Evolutionary conservation across 2,329 filamentous ascomycete genomes (phyloP), one percentile per base, ranked within the genome.

Genomic region (Aspergillus pseudoterreus): DNA sequence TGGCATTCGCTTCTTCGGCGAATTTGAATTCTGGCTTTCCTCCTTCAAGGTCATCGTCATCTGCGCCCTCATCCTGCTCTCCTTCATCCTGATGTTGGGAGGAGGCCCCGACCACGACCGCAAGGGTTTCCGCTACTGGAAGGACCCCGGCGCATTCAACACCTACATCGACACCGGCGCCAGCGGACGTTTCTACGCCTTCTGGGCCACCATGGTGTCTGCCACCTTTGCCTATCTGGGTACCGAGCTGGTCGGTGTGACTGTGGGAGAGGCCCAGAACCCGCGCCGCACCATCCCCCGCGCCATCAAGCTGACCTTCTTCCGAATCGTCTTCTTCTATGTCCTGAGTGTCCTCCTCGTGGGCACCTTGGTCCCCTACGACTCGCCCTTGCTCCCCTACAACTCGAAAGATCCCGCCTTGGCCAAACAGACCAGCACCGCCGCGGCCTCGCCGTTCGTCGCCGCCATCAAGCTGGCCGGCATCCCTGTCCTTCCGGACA

Each of bases 311-410:
- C 78, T 90, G 45, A 91, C 87, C 59, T 92, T 92, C 71, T 92
- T 82, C 75, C 88, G 88, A 52, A 92, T 92, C 67, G 72, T 90
- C 58, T 76, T 92, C 74, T 92, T 92, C 77, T 92, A 92, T 76
- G 79, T 84, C 62, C 70, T 90, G 52, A 85, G 82, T 19, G 86
- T 91, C 33, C 79, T 92, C 47, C 78, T 92, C 47, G 76, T 92
- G 49, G 88, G 88, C 63, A 88, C 90, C 79, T 78, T 87, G 47
- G 85, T 92, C 4, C 86, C 87, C 1, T 92, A 87, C 76, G 73
- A 92, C 76, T 82, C 81, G 36, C 0, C 22, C 21, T 19, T 19
- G 17, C 5, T 92, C 4, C 86, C 87, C 1, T 92, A 87, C 76
- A 73, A 91, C 76, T 82, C 81, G 35, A 0, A 57, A 0, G 69